phyloP scores from a whole-genome alignment of 805 yeast species.

The Candida nonsorbophila region DNA sequence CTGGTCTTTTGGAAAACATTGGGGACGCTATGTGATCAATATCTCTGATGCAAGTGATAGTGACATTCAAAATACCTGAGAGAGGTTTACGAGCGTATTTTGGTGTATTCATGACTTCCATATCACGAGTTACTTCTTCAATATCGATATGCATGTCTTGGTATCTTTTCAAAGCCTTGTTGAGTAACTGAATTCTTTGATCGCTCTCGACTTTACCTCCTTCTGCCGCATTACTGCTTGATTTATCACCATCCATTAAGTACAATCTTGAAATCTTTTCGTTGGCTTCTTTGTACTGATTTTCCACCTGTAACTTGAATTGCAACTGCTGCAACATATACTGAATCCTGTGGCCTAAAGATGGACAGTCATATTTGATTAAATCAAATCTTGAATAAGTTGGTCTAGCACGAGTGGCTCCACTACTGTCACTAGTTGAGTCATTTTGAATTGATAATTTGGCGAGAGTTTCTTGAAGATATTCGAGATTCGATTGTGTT shows the following conservation, averaged over 20 bases:
- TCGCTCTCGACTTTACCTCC: constrained; percentile 81
- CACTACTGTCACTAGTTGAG: not conserved
- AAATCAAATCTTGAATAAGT: constrained; percentile 70
- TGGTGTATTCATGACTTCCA: constrained; percentile 62
- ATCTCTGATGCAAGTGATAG: constrained; percentile 75
- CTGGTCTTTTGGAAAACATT: constrained; percentile 71
- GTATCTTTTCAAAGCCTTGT: constrained; percentile 78
- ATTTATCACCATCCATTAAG: constrained; percentile 85
- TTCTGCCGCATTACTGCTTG: constrained; percentile 81
- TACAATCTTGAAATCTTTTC: constrained; percentile 84
- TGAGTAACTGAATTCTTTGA: constrained; percentile 77
- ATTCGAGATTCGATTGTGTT: constrained; percentile 86
- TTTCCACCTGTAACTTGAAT: constrained; percentile 89
- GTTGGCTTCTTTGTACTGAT: constrained; percentile 88
- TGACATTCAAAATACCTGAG: constrained; percentile 71
- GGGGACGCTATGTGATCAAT: constrained; percentile 91
- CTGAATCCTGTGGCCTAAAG: constrained; percentile 90
- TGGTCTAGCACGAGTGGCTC: constrained; percentile 20
- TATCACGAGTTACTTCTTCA: constrained; percentile 62
- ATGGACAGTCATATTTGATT: constrained; percentile 88
- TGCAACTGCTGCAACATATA: constrained; percentile 93
- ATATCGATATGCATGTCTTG: constrained; percentile 79
- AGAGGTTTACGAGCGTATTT: constrained; percentile 77
- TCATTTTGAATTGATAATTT: constrained; percentile 43
- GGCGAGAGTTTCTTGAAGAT: constrained; percentile 70